Evolutionary conservation across 2,329 filamentous ascomycete species (phyloP), one percentile per base, ranked within the genome.

Genomic region (Clarireedia hainanense): DNA sequence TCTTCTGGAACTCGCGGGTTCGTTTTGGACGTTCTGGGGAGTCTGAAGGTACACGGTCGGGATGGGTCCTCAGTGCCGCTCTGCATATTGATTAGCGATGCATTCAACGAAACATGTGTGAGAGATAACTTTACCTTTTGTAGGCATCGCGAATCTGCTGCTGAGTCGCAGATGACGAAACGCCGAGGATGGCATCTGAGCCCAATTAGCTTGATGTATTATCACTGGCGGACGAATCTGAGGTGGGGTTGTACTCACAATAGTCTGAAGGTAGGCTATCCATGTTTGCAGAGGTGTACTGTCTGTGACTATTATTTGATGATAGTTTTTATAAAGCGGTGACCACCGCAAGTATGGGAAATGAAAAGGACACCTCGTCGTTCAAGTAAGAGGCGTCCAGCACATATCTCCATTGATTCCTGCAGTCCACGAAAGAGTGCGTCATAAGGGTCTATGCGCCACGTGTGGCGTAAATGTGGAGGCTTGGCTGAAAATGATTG

Each of bases 141-240:
- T 97, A 99, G 50, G 91, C 94, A 77, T 89, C 88, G 65, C 92
- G 88, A 68, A 99, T 86, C 70, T 97, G 88, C 67, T 91, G 84
- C 57, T 85, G 82, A 0, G 84, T 87, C 36, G 92, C 91, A 63
- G 80, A 86, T 37, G 89, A 80, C 51, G 84, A 70, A 58, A 96
- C 72, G 61, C 86, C 86, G 50, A 96, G 84, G 61, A 88, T 80
- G 50, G 80, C 83, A 74, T 92, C 88, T 91, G 52, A 26, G 30
- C 5, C 14, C 12, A 26, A 24, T 34, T 17, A 15, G 47, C 36
- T 37, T 39, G 17, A 4, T 10, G 6, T 24, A 9, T 4, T 12
- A 15, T 47, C 43, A 24, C 26, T 26, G n/a, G 36, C 30, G 30
- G 24, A 50, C 20, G n/a, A 12, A 23, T 43, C 5, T 24, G 40